A percentile compares a stretch with the other conserved stretches of the same genome.
phyloP scores from a whole-genome alignment of 305 asterid species.

The Fraxinus angustifolia region DNA sequence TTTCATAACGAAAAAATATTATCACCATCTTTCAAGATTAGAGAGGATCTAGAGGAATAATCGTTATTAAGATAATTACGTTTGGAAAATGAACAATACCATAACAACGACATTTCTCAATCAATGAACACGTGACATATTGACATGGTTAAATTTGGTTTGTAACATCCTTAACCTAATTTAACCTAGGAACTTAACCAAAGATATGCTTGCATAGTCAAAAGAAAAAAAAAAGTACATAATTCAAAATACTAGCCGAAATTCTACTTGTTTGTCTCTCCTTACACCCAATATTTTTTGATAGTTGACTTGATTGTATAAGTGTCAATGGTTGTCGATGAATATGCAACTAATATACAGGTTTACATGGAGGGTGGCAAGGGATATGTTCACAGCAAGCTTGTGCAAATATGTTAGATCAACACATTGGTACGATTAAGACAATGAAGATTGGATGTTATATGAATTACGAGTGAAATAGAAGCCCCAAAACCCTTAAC shows the following conservation, averaged over 20 bases:
- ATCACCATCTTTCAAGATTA: not conserved
- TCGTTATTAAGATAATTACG: not conserved
- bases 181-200: not conserved
- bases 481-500: not conserved
- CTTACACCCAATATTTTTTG: not conserved
- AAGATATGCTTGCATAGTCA: not conserved
- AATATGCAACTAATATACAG: not conserved
- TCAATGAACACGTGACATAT: not conserved
- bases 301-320: not conserved
- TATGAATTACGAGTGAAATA: not conserved
- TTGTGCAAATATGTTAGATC: not conserved
- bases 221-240: not conserved
- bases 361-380: not conserved
- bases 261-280: not conserved
- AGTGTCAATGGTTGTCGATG: not conserved
- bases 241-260: not conserved
- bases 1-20: not conserved
- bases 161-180: not conserved
- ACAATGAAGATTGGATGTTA: not conserved
- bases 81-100: not conserved
- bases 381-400: not conserved
- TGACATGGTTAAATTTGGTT: not conserved
- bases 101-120: not conserved
- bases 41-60: not conserved
- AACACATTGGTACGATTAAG: not conserved